Evolutionary conservation across 192 early-diverging fungal species (phyloP), one percentile per base, ranked within the genome.

Genomic region (Dispira parvispora): DNA sequence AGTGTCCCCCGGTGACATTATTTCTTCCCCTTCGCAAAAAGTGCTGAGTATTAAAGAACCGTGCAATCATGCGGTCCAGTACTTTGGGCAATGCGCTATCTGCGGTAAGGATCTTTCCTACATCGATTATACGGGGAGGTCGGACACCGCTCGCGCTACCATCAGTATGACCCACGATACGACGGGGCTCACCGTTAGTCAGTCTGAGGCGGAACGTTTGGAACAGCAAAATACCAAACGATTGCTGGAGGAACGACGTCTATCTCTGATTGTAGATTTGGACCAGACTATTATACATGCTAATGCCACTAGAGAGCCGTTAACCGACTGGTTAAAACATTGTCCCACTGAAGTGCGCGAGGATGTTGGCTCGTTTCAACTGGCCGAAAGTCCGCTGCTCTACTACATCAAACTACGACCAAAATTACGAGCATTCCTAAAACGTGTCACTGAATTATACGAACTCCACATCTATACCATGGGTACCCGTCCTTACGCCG

Each of bases 391-490:
- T 44, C 78, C 81, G 11, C 72, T 75, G 0, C 68, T 83, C 8
- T 89, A 90, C 65, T 89, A 88, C 61, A 80, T 99, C 60, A 99
- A 99, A 71, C 61, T 94, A 49, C 75, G 95, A 38, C 95, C 95
- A 0, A 83, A 84, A 3, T 78, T 94, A 14, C 75, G 72, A 26
- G 80, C 84, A 32, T 97, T 99, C 67, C 69, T 99, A 27, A 69
- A 78, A 52, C 67, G 75, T 50, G 67, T 92, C 9, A 70, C 78
- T 1, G 58, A 81, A 60, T 32, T 85, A 9, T 99, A 89, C 66
- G 96, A 99, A 72, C 74, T 98, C 68, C 96, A 99, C 69, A 93
- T 99, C 58, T 99, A 99, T 70, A 99, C 96, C 1, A 95, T 97
- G 94, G 96, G 96, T 32, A 90, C 92, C 1, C 79, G 93, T 12